Conservation (phyloP, 2,329 filamentous ascomycete species). For the Fusarium udum region DNA sequence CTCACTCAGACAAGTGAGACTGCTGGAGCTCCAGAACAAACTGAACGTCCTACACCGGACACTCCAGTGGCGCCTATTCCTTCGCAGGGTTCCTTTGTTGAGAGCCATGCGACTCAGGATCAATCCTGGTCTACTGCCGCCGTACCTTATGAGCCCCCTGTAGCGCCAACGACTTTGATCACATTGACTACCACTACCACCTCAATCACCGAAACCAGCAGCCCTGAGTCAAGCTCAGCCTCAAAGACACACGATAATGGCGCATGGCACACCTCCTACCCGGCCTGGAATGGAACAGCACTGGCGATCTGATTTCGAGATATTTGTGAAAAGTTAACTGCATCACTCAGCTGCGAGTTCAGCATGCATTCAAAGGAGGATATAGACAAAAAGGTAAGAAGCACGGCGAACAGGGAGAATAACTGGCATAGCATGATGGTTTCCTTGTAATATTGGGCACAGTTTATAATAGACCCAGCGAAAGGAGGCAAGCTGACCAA, state of each 20-base stretch:
- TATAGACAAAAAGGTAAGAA: background rate
- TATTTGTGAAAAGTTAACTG: slow-evolving; percentile 14
- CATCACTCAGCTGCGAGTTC: background rate
- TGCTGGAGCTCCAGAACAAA: background rate
- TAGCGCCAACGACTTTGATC: slow-evolving; percentile 24
- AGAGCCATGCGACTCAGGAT: background rate
- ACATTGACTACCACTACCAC: slow-evolving; percentile 23
- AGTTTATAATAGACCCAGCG: slow-evolving; percentile 27
- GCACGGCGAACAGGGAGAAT: slow-evolving; percentile 19
- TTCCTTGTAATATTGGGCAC: slow-evolving; percentile 19
- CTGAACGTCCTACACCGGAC: slow-evolving; percentile 1
- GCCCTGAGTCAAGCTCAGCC: slow-evolving; percentile 24
- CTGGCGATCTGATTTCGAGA: slow-evolving; percentile 9
- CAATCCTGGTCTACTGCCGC: slow-evolving; percentile 13
- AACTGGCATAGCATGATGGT: slow-evolving; percentile 15
- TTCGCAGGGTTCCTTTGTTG: slow-evolving; percentile 15
- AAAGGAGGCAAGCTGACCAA: slow-evolving; percentile 49
- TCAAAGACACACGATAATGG: slow-evolving; percentile 54
- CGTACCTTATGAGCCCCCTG: slow-evolving; percentile 3
- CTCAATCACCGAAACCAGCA: background rate
- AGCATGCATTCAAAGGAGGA: background rate
- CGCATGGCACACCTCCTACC: slow-evolving; percentile 58
- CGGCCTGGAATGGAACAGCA: slow-evolving; percentile 54
- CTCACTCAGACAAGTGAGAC: slow-evolving; percentile 10
- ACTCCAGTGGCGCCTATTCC: background rate